These are phyloP conservation scores for Trichoderma arundinaceum DNA, from an alignment of 2,329 filamentous ascomycete species.

Conservation along the genomic window DNA sequence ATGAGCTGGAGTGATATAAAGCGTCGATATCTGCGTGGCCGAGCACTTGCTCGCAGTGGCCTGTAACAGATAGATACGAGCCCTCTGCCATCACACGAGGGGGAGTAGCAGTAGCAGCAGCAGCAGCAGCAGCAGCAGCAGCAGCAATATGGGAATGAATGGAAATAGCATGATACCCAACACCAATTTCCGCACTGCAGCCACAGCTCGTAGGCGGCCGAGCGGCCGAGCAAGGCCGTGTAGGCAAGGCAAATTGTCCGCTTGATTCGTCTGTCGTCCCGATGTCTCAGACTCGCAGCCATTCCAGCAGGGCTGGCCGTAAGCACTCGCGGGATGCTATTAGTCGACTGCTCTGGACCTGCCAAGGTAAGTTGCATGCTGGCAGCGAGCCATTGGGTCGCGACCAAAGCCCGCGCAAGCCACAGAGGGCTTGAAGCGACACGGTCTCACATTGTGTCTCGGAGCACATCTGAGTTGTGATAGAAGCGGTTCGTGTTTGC, in stretches of 20 bases:
- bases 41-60: conserved; percentile 26
- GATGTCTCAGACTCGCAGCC: conserved; percentile 26
- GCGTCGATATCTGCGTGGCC: conserved; percentile 5
- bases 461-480: neutral
- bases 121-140: no score
- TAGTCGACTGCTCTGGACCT: neutral
- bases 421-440: conserved; percentile 14
- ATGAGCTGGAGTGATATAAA: conserved; percentile 16
- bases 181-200: conserved; percentile 11
- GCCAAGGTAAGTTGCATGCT: conserved; percentile 10
- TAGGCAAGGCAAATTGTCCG: neutral
- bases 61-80: conserved; percentile 27
- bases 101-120: neutral
- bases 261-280: conserved; percentile 1
- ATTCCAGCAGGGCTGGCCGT: conserved; percentile 16
- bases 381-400: conserved; percentile 20
- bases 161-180: conserved; percentile 21
- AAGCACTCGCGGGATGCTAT: conserved; percentile 15
- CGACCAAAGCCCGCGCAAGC: conserved; percentile 15
- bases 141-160: conserved; percentile 6
- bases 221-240: conserved; percentile 8
- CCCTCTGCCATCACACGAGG: conserved; percentile 2
- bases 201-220: neutral
- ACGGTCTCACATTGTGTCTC: conserved; percentile 9
- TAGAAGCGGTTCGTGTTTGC: neutral